Conservation (phyloP, 345 rosid species). For the Chamaenerion angustifolium region DNA sequence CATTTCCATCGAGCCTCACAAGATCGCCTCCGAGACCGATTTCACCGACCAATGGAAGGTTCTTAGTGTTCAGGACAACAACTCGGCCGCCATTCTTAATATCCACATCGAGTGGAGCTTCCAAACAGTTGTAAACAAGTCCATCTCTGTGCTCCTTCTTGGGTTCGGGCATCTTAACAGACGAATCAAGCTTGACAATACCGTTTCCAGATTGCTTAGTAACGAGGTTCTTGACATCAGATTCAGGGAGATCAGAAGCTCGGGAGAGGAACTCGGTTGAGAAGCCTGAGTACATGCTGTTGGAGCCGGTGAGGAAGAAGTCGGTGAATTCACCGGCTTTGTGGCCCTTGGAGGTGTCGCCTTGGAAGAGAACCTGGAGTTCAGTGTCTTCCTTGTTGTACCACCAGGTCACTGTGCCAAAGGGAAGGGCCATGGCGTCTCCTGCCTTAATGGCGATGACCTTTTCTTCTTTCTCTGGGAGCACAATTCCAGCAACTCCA, state of each 20-base stretch:
- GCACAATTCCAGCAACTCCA: slow-evolving; percentile 76
- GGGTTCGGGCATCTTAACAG: slow-evolving; percentile 46
- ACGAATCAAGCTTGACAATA: slow-evolving; percentile 47
- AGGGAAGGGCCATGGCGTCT: slow-evolving; percentile 80
- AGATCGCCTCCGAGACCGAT: slow-evolving; percentile 89
- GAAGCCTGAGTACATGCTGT: slow-evolving; percentile 73
- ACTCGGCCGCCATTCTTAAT: slow-evolving; percentile 70
- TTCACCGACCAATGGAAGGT: slow-evolving; percentile 75
- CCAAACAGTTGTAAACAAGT: slow-evolving; percentile 56
- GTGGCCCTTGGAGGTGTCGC: slow-evolving; percentile 69
- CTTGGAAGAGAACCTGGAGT: slow-evolving; percentile 62
- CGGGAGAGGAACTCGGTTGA: slow-evolving; percentile 58
- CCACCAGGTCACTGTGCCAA: slow-evolving; percentile 92
- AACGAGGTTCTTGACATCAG: slow-evolving; percentile 33
- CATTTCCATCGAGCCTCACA: slow-evolving; percentile 55
- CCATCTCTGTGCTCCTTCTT: slow-evolving; percentile 44
- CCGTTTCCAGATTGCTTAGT: slow-evolving; percentile 38
- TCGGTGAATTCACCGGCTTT: slow-evolving; percentile 70
- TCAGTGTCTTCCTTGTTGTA: slow-evolving; percentile 67
- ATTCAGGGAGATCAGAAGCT: slow-evolving; percentile 55
- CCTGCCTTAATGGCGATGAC: slow-evolving; percentile 69
- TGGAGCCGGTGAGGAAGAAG: slow-evolving; percentile 61
- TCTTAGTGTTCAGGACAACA: slow-evolving; percentile 68
- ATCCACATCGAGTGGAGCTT: slow-evolving; percentile 77
- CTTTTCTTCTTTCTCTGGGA: slow-evolving; percentile 83